Evolutionary conservation across 2,329 filamentous ascomycete genomes (phyloP), one percentile per base, ranked within the genome.

Genomic region (Colletotrichum cordylinicola): DNA sequence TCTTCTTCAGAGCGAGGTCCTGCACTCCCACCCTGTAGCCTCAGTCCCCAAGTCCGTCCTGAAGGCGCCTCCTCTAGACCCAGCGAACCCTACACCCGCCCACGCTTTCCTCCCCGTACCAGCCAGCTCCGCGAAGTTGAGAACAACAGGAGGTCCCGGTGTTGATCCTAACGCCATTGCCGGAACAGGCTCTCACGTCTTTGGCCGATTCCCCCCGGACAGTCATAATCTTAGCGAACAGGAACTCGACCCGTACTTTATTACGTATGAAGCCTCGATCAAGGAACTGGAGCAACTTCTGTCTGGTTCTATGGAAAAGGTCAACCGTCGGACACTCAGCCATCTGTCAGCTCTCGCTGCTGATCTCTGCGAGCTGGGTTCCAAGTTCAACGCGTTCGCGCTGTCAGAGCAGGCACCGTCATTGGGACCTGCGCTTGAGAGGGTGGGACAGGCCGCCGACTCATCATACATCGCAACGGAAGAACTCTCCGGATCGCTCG

Each of bases 341-440:
- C 97, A 99, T 81, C 86, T 98, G 12, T 95, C 95, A 16, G 93
- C 94, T 7, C 88, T 98, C 65, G 95, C 95, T 4, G 91, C 95
- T 7, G 97, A 99, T 82, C 90, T 98, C 76, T 95, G 96, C 79
- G 97, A 99, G 82, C 89, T 99, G 10, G 97, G 97, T 9, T 97
- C 96, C n/a, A 92, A 96, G 77, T 98, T 97, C 84, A 99, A 99
- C 81, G 97, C 95, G 1, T 99, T 99, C 84, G 98, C 98, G 0
- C 89, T 99, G 2, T 98, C 96, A 0, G 97, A 99, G 83, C 94
- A 96, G 79, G 96, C 95, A 1, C 93, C 94, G 15, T 95, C 95
- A 4, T 92, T 99, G 8, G 95, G 96, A 12, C 93, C 96, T 15
- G 97, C 97, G 1, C 98, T 99, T 78, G 97, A 99, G 85, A 94